phyloP scores from a whole-genome alignment of 306 rosid species.

The Alnus rubra region DNA sequence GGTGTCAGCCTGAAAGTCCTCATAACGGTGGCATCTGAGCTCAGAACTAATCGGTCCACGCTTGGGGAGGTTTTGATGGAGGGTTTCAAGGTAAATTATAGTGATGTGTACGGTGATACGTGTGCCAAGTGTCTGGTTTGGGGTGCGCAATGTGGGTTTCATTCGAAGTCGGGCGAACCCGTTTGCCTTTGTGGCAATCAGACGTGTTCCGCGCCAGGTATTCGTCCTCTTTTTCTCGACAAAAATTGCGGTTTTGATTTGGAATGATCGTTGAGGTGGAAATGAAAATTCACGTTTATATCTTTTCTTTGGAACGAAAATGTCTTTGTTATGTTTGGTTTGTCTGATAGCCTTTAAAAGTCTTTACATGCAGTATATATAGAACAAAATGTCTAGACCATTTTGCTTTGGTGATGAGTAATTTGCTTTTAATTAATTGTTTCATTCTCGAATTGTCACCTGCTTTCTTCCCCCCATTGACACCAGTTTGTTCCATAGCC shows the following conservation, averaged over 20 bases:
- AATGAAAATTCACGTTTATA: background rate
- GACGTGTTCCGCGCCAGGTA: slow-evolving; percentile 54
- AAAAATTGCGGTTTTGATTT: background rate
- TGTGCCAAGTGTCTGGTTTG: slow-evolving; percentile 39
- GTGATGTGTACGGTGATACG: slow-evolving; percentile 16
- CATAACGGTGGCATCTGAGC: slow-evolving; percentile 17
- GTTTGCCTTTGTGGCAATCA: slow-evolving; percentile 59
- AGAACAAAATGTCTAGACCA: too few species aligned
- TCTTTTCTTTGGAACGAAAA: background rate
- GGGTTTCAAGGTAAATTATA: slow-evolving; percentile 56
- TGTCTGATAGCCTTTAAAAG: too few species aligned
- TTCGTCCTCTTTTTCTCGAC: slow-evolving; percentile 1
- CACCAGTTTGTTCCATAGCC: background rate
- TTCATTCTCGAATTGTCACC: background rate
- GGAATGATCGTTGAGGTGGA: background rate
- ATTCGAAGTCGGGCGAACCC: slow-evolving; percentile 25
- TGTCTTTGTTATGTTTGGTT: background rate
- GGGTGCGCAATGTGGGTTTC: slow-evolving; percentile 52
- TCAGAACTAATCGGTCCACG: slow-evolving; percentile 30
- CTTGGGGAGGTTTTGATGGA: slow-evolving; percentile 50
- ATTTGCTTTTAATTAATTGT: background rate
- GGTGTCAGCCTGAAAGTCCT: slow-evolving; percentile 43
- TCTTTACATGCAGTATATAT: too few species aligned
- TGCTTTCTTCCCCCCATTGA: background rate
- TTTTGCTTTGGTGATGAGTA: background rate